Conservation (phyloP, 106 monocot genomes). For the Allium sativum region DNA sequence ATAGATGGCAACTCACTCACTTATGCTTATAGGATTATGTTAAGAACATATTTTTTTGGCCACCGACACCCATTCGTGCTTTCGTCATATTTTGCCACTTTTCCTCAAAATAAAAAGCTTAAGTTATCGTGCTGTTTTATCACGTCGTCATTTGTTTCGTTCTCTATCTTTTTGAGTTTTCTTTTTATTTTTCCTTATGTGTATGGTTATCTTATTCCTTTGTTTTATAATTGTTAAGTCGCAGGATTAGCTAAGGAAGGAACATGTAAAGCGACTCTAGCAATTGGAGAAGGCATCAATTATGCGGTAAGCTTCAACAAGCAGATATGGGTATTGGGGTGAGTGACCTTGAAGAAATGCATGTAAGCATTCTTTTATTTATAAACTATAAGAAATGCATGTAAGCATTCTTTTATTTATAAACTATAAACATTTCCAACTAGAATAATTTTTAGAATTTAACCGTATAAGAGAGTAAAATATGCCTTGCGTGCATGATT, state of each 20-base stretch:
- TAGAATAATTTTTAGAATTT: no score
- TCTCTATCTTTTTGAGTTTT: background rate
- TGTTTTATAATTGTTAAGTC: constrained; percentile 31
- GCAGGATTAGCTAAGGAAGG: constrained; percentile 81
- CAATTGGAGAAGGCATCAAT: constrained; percentile 93
- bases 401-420: no score
- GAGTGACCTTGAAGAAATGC: constrained; percentile 93
- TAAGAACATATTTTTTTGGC: constrained; percentile 56
- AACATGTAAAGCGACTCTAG: constrained; percentile 61
- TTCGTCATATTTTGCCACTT: constrained; percentile 96
- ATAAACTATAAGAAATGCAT: no score
- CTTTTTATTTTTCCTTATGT: background rate
- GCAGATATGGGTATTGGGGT: constrained; percentile 94
- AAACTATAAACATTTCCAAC: no score
- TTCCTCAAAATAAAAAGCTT: constrained; percentile 94
- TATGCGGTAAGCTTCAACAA: constrained; percentile 99
- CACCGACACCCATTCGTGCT: constrained; percentile 55
- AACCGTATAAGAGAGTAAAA: no score
- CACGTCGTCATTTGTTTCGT: background rate
- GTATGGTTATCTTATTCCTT: background rate
- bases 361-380: constrained; percentile 21
- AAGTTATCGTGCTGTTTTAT: constrained; percentile 7
- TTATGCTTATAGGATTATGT: constrained; percentile 69
- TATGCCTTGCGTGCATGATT: no score
- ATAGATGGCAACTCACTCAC: constrained; percentile 85